Evolutionary conservation across 1,139 yeast species (phyloP), one percentile per base, ranked within the genome.

Genomic region (Suhomyces yuchorum): DNA sequence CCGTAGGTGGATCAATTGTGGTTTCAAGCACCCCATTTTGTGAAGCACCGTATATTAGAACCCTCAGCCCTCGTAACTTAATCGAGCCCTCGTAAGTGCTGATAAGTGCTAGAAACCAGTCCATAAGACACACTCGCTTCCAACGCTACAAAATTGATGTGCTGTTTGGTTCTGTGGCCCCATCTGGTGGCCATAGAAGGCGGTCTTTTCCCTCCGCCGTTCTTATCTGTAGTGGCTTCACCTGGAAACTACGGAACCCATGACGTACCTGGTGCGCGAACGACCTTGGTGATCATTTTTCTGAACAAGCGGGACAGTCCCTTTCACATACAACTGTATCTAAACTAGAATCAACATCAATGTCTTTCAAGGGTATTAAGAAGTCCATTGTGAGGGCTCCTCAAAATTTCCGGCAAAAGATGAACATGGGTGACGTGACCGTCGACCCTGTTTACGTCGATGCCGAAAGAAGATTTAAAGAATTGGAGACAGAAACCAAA

Each of bases 391-490:
- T 83, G 42, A 79, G 99, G 72, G 96, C 96, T 3, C 95, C 95
- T 28, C 93, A 87, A 65, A 80, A 77, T 53, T 75, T 87, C 61
- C 84, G 92, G 56, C 90, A 84, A 63, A 87, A 86, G 73, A 65
- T 87, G 67, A 84, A 87, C 67, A 87, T 86, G 92, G 97, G 97
- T 36, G 87, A 85, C 44, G 77, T 80, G 47, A 89, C 97, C 44
- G 78, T 75, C 46, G 99, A 93, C 64, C 82, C 96, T 0, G 97
- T 93, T 18, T 93, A 91, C 65, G 79, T 80, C 43, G 99, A 93
- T 70, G 98, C 98, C 8, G 99, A 93, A 68, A 80, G 97, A 66
- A 81, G 99, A 60, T 93, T 95, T 76, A 88, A 87, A 64, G 97
- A 92, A 64, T 75, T 93, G 61, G 99, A 93, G 66, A 66, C 71